Base-by-base conservation (phyloP, 2,329 filamentous ascomycete species). In the Rasamsonia emersonii region DNA sequence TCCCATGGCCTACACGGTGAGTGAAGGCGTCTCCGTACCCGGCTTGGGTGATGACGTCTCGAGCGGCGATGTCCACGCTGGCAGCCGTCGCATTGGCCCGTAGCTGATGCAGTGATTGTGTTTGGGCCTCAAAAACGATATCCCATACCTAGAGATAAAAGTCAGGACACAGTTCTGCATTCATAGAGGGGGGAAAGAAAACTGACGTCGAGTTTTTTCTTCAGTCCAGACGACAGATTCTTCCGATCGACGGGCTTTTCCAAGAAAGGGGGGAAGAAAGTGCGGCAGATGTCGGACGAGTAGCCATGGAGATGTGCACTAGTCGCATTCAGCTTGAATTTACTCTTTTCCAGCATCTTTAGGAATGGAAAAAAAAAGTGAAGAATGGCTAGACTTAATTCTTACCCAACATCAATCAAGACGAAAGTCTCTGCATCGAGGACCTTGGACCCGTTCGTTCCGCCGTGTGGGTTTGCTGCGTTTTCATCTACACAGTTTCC, bases 211-310 rank as follows among this genome's bases (percentile, higher is more conserved):
- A 74, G 47, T 46, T 78, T 76, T 43, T 77, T 68, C 15, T 47
- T 33, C 24, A 54, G 37, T 5, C 20, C 23, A 3, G 45, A 30
- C 3, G 50, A 41, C 5, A 50, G 29, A 3, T 35, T 9, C 1
- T 26, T 30, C 10, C 29, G 20, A 8, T 38, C 31, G 3, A 8
- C 17, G 3, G 52, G 52, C 29, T 46, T 49, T n/a, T 39, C 43
- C 17, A 47, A 54, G 40, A 53, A 61, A 6, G 49, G 57, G 15
- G 50, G 48, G 49, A 76, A 74, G 54, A 79, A 79, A 26, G 71
- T 77, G 10, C 76, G 68, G 44, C 71, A 76, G 5, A 79, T 74
- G 41, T 80, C 74, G 2, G 73, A 78, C 3, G 70, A 75, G 49
- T 79, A 79, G 3, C 76, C 75, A 26, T 71, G 61, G 18, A 76